Conservation (phyloP, 345 rosid genomes). For the Barbarea vulgaris region DNA sequence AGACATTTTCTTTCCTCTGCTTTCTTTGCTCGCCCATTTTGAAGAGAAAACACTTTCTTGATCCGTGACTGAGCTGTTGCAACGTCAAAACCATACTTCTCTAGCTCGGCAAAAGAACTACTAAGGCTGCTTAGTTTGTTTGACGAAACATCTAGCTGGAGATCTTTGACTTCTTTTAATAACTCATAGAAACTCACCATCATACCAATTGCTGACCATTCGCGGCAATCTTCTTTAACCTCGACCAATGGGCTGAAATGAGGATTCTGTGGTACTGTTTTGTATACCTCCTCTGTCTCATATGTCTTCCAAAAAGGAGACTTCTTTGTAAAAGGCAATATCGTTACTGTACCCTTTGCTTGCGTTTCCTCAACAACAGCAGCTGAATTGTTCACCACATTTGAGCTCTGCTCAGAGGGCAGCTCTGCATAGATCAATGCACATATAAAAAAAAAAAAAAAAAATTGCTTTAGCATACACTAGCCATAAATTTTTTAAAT, state of each 20-base stretch:
- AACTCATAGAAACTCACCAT: slow-evolving; percentile 61
- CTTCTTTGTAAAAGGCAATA: slow-evolving; percentile 53
- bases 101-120: slow-evolving; percentile 55
- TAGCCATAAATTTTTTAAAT: background rate
- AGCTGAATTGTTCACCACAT: background rate
- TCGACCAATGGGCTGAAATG: slow-evolving; percentile 61
- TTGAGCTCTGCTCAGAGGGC: background rate
- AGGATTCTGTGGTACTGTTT: slow-evolving; percentile 56
- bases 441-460: background rate
- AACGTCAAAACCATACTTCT: slow-evolving; percentile 68
- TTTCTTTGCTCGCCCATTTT: slow-evolving; percentile 40
- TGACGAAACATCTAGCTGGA: slow-evolving; percentile 41
- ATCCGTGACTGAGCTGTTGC: slow-evolving; percentile 43
- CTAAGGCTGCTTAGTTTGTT: slow-evolving; percentile 41
- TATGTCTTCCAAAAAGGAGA: slow-evolving; percentile 53
- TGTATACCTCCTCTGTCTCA: slow-evolving; percentile 34
- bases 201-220: slow-evolving; percentile 68
- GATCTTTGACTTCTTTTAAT: slow-evolving; percentile 51
- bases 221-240: slow-evolving; percentile 58
- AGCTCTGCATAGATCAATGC: background rate
- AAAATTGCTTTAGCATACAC: background rate
- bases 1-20: slow-evolving; percentile 35
- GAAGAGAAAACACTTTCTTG: slow-evolving; percentile 48
- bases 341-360: background rate
- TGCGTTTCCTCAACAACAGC: slow-evolving; percentile 4